Base-by-base conservation (phyloP, 225 moss, liverwort and hornwort genomes). In the Bryoerythrophyllum caledonicum region DNA sequence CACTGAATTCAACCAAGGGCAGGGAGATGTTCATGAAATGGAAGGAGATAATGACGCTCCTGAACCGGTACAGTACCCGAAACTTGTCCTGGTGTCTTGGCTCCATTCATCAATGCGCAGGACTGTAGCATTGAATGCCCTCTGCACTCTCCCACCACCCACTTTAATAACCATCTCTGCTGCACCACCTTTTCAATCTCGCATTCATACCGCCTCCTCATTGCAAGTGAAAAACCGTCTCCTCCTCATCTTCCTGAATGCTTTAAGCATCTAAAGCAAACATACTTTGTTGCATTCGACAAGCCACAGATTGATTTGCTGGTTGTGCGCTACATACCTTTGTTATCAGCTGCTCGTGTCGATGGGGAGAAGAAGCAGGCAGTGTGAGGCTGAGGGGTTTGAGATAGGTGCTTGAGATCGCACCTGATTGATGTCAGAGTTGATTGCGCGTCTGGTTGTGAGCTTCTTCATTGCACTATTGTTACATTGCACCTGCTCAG, bases 41-140 rank as follows among this genome's bases (percentile, higher is more conserved):
- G n/a, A 32, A n/a, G 34, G 23, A 53, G 15, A 35, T 23, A 54
- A 53, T 54, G 68, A 34, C 34, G 14, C 15, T 15, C 35, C 5
- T 21, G 54, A 68, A 53, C 21, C 1, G 15, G 23, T 68, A 25
- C 54, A 23, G 54, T 55, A n/a, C 48, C 68, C 54, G 23, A 35
- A 69, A 15, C 23, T 69, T 23, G 52, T 23, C 54, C 38, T 24
- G 48, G 56, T 25, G 38, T 38, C 2, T 38, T 16, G 2, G 25
- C 38, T 15, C 38, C 37, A 38, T 17, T 24, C 37, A 38, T 56
- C 21, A 70, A 25, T 16, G 55, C 55, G 5, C 9, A 24, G 69
- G 37, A 24, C 37, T 70, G 55, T 38, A 24, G 70, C 70, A 70
- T 38, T 55, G 37, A 70, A 37, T 55, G 55, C 55, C 24, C 70